Evolutionary conservation across 306 rosid species (phyloP), one percentile per base, ranked within the genome.

Genomic region (Dryas drummondii): DNA sequence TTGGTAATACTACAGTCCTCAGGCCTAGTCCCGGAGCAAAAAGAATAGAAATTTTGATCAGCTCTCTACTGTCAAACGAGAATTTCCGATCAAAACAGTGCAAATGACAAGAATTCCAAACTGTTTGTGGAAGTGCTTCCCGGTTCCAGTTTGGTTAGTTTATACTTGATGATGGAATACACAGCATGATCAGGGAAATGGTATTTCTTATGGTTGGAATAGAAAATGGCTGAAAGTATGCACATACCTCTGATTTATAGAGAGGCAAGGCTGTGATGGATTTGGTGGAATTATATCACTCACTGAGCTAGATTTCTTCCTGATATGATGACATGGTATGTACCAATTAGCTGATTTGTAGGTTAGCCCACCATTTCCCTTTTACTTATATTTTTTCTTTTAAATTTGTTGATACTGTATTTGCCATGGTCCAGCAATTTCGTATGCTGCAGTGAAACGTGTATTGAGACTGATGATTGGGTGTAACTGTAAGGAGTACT

Each of bases 51-150:
- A 82, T 66, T 7, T 78, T 96, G 74, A 85, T 93, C 69, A 88
- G 86, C 86, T 82, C 89, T 7, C 81, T 96, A 80, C 48, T 96
- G 79, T 90, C 99, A 0, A 76, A 37, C 12, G 89, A 86, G 72
- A 92, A 83, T 3, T 96, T 96, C 74, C 91, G 97, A 69, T 90
- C 92, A 16, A 81, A 88, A 79, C 99, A 96, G 76, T 96, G 99
- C 78, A 81, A 86, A 79, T 96, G 89, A 88, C 84, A 80, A 32
- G 76, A 76, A 76, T 50, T 17, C 27, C 5, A 46, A 65, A 41
- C 58, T 69, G 65, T 68, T 50, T 49, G 76, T 69, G 83, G 68
- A 81, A 68, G 79, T 68, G 70, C 58, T 85, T 78, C 75, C 71
- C 65, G 6, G 27, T n/a, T 57, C 72, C 78, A 75, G 48, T 72